phyloP scores from a whole-genome alignment of 179 eudicot genomes.

The Actinidia arguta region DNA sequence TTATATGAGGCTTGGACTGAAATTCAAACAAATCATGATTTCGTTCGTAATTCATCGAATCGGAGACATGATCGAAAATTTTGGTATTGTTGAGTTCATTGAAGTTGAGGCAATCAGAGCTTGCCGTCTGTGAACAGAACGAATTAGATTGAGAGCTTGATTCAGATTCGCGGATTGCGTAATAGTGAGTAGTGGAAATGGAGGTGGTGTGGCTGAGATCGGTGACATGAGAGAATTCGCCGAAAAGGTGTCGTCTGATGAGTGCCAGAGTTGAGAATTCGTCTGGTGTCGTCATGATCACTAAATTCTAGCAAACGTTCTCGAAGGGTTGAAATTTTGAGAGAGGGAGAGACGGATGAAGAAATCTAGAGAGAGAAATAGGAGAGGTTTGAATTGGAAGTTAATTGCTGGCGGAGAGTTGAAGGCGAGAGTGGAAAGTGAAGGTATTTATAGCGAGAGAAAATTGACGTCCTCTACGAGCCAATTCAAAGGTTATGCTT shows the following conservation, averaged over 20 bases:
- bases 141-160: neutral
- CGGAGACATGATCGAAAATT: neutral
- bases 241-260: conserved; percentile 29
- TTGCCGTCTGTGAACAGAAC: neutral
- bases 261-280: conserved; percentile 28
- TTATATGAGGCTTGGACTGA: conserved; percentile 8
- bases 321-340: neutral
- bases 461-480: no score
- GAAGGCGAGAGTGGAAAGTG: no score
- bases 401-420: no score
- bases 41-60: neutral
- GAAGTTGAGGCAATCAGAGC: neutral
- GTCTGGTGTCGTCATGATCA: conserved; percentile 23
- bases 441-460: no score
- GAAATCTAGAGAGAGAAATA: neutral
- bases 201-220: neutral
- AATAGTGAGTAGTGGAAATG: neutral
- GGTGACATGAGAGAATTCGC: conserved; percentile 13
- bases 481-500: no score
- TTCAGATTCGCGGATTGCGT: no score
- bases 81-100: neutral
- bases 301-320: neutral
- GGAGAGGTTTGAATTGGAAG: neutral
- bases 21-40: conserved; percentile 4
- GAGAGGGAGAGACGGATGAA: neutral